These are phyloP conservation scores for Lentinula sp. DNA, from an alignment of 768 basidiomycete species.

Conservation along the genomic window DNA sequence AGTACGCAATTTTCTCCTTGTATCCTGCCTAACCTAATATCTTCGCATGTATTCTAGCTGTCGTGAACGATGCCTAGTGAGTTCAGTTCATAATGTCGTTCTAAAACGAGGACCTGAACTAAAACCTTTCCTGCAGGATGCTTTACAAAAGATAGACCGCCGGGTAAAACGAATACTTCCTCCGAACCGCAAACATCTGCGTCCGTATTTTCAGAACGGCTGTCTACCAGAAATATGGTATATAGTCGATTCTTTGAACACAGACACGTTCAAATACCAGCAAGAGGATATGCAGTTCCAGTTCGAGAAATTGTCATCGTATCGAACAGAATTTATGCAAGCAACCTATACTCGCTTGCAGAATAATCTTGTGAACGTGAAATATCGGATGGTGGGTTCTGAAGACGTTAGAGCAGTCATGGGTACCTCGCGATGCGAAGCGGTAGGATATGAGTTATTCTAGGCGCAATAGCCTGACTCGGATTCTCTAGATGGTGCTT, in stretches of 20 bases:
- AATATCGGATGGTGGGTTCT: conserved; percentile 10
- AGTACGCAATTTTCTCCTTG: conserved; percentile 7
- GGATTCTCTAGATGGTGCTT: conserved; percentile 6
- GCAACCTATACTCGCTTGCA: conserved; percentile 1
- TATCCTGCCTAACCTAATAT: background rate
- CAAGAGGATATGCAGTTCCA: conserved; percentile 6
- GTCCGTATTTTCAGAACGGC: conserved; percentile 10
- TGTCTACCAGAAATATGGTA: conserved; percentile 9
- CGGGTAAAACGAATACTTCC: background rate
- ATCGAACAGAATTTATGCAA: conserved; percentile 7
- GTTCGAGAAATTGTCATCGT: conserved; percentile 6
- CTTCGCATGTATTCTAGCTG: background rate
- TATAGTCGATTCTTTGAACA: conserved; percentile 11
- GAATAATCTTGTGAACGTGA: conserved; percentile 1
- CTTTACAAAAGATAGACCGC: background rate
- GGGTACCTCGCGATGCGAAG: conserved; percentile 10
- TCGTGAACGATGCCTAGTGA: conserved; percentile 11
- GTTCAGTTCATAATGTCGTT: background rate
- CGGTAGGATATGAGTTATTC: conserved; percentile 3
- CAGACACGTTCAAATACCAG: conserved; percentile 11
- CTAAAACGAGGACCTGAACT: background rate
- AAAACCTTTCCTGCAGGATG: background rate
- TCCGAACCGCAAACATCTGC: conserved; percentile 2
- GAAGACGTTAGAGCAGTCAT: conserved; percentile 12
- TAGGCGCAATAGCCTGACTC: too few relatives aligned